These are phyloP conservation scores for Beauveria sp. DNA, from an alignment of 2,329 filamentous ascomycete genomes.

Conservation along the genomic window DNA sequence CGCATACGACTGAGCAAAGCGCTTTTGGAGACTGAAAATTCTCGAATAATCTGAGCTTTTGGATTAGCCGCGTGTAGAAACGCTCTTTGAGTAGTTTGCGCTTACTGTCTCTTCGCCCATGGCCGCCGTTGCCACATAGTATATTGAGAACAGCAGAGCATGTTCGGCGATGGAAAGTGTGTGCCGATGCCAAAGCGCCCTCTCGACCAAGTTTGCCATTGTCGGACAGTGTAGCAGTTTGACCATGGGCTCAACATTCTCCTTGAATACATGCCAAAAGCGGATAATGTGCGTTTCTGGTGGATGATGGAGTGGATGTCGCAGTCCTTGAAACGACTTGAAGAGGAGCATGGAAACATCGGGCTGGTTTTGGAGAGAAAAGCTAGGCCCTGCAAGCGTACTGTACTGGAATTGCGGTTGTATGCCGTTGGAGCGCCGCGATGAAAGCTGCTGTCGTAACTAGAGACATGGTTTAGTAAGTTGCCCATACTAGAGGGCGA, in stretches of 20 bases:
- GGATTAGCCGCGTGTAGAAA: not conserved
- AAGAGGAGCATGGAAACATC: slow-evolving; percentile 2
- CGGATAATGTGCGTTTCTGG: slow-evolving; percentile 1
- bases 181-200: not conserved
- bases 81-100: too few relatives aligned
- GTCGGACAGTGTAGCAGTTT: not conserved
- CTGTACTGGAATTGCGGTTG: not conserved
- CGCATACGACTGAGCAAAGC: slow-evolving; percentile 6
- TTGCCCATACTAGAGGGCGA: too few relatives aligned
- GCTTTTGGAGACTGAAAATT: not conserved
- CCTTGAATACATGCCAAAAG: slow-evolving; percentile 3
- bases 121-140: not conserved
- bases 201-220: not conserved
- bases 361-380: not conserved
- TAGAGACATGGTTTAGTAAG: not conserved
- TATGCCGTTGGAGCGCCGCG: not conserved
- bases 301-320: not conserved
- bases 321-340: slow-evolving; percentile 5
- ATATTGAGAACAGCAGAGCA: slow-evolving; percentile 1
- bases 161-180: not conserved
- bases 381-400: not conserved
- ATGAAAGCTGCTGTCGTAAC: not conserved
- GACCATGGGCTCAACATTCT: slow-evolving; percentile 4
- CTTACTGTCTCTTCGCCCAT: not conserved
- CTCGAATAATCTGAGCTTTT: not conserved